phyloP scores from a whole-genome alignment of 2,329 filamentous ascomycete genomes.

The Epichloe baconii region DNA sequence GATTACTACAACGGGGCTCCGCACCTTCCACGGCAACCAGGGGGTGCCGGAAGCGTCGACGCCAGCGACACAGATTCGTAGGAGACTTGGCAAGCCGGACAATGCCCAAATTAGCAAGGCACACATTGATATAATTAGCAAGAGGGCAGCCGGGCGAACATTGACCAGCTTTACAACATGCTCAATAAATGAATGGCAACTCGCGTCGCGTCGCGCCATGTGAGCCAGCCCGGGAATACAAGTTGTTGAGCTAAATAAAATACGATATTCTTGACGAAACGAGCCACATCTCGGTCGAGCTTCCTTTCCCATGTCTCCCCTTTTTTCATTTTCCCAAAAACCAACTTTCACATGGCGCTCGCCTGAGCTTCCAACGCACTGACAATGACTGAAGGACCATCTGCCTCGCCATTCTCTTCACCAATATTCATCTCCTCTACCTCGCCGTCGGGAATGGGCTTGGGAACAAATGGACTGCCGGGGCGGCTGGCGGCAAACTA shows the following conservation, averaged over 20 bases:
- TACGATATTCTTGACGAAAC: too few species aligned
- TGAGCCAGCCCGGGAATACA: too few species aligned
- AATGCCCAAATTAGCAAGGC: too few species aligned
- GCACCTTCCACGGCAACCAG: constrained; percentile 12
- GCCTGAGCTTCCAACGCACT: constrained; percentile 12
- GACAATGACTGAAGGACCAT: constrained; percentile 8
- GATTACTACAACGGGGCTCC: constrained; percentile 1
- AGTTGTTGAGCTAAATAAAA: too few species aligned
- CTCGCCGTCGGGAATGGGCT: constrained; percentile 29
- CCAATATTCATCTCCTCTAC: constrained; percentile 7
- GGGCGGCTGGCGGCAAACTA: constrained; percentile 56
- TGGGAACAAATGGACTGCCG: constrained; percentile 47
- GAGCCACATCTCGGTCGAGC: too few species aligned
- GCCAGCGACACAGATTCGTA: not conserved
- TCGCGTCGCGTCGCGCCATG: too few species aligned
- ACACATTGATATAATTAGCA: too few species aligned
- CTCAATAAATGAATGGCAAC: too few species aligned
- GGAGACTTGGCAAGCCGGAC: not conserved
- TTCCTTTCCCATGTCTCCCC: not conserved
- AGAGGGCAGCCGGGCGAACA: too few species aligned
- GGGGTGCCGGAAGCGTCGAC: not conserved
- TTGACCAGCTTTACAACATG: too few species aligned
- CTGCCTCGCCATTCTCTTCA: not conserved
- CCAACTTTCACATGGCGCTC: constrained; percentile 8
- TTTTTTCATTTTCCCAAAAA: too few species aligned